These are phyloP conservation scores for Irpex sp. DNA, from an alignment of 1,284 basidiomycete species.

Conservation along the genomic window DNA sequence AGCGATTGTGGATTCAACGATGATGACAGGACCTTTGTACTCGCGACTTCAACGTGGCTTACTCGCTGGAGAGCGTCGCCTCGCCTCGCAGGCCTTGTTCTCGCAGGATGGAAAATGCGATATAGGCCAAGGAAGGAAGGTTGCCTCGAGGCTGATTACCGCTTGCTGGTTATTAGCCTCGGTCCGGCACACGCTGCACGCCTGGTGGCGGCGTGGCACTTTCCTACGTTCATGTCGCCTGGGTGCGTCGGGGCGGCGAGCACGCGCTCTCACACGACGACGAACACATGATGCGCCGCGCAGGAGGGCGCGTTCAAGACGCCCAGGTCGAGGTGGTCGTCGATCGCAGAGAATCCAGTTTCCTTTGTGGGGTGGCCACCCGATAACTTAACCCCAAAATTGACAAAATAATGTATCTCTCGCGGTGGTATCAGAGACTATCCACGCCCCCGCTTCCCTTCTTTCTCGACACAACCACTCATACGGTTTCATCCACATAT, in stretches of 20 bases:
- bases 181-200: constrained; percentile 6
- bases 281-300: not conserved
- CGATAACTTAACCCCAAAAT: not conserved
- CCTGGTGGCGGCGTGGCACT: not conserved
- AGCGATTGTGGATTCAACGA: constrained; percentile 31
- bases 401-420: too few relatives aligned
- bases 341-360: not conserved
- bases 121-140: constrained; percentile 31
- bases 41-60: constrained; percentile 39
- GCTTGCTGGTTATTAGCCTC: constrained; percentile 15
- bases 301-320: not conserved
- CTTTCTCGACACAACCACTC: not conserved
- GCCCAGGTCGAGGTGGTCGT: not conserved
- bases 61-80: constrained; percentile 25
- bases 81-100: constrained; percentile 12
- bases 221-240: not conserved
- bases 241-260: not conserved
- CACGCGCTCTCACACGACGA: not conserved
- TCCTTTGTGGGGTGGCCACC: not conserved
- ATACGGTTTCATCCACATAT: not conserved
- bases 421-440: too few relatives aligned
- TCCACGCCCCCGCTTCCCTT: too few relatives aligned
- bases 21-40: constrained; percentile 27
- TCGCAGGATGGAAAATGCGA: constrained; percentile 29
- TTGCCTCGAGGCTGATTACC: constrained; percentile 39